A percentile compares a stretch with the other conserved stretches of the same genome.
These are phyloP conservation scores for Tuber microsphaerosporum DNA, from an alignment of 495 filamentous ascomycete species.

Conservation along the genomic window DNA sequence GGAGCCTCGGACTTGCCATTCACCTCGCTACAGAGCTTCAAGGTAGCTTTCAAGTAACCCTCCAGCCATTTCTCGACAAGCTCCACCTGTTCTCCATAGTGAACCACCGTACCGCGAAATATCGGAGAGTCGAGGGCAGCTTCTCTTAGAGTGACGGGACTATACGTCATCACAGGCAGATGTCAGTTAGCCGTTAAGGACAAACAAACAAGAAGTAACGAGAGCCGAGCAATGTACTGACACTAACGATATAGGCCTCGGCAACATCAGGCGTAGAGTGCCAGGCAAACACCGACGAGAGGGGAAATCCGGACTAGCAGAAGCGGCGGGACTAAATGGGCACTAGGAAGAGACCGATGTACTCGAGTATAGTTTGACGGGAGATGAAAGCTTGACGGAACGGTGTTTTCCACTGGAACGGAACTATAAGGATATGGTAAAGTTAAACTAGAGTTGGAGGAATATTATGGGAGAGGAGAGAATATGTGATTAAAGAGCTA, in stretches of 20 bases:
- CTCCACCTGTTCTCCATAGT: constrained; percentile 90
- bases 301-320: neutral
- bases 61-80: constrained; percentile 90
- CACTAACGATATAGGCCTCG: constrained; percentile 33
- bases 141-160: constrained; percentile 86
- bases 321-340: neutral
- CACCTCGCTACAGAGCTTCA: constrained; percentile 69
- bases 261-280: constrained; percentile 18
- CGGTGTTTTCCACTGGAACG: neutral
- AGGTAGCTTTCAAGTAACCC: constrained; percentile 67
- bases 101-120: constrained; percentile 78
- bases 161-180: constrained; percentile 33
- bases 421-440: neutral
- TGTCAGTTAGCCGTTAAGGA: neutral
- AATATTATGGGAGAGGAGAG: neutral
- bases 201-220: neutral
- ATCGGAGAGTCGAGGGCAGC: constrained; percentile 92
- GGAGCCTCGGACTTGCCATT: constrained; percentile 54
- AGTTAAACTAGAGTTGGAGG: constrained; percentile 12
- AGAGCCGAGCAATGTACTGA: constrained; percentile 12
- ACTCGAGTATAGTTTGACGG: too few relatives aligned
- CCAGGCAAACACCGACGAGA: neutral
- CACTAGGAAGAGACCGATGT: neutral
- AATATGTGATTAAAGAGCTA: neutral
- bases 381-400: constrained; percentile 5